Percentiles rank a stretch among this genome's conserved stretches.
Evolutionary conservation across 2,329 filamentous ascomycete genomes (phyloP).

Genomic region (Raffaelea albimanens): DNA sequence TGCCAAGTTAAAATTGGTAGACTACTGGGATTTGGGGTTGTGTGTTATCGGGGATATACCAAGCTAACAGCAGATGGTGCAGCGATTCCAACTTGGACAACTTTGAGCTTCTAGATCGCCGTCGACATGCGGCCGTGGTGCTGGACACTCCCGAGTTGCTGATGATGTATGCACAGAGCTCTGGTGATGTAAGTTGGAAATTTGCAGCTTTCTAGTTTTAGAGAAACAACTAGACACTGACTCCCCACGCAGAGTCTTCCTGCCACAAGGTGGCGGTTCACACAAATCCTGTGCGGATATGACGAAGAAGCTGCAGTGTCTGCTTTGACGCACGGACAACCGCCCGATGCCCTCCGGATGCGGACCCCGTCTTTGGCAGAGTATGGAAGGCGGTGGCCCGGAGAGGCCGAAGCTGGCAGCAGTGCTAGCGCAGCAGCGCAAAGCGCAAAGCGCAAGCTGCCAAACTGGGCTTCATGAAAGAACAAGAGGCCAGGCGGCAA

Average conservation of each 20-base stretch:
- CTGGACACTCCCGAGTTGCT: slow-evolving; percentile 49
- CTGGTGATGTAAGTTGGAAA: slow-evolving; percentile 39
- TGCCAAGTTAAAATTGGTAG: too few relatives aligned
- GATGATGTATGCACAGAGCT: slow-evolving; percentile 48
- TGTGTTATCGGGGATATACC: background rate
- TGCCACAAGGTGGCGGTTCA: slow-evolving; percentile 46
- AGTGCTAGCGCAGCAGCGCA: too few relatives aligned
- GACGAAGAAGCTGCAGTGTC: slow-evolving; percentile 20
- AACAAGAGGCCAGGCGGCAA: too few relatives aligned
- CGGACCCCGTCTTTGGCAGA: too few relatives aligned
- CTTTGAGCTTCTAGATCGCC: slow-evolving; percentile 31
- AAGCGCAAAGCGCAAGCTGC: too few relatives aligned
- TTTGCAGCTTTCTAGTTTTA: background rate
- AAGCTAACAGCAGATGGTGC: background rate
- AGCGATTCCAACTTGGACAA: slow-evolving; percentile 10
- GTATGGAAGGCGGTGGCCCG: too few relatives aligned
- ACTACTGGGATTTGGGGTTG: too few relatives aligned
- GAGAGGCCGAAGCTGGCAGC: too few relatives aligned
- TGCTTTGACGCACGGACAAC: background rate
- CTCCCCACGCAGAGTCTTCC: slow-evolving; percentile 40
- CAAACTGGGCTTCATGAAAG: too few relatives aligned
- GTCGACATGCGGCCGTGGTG: slow-evolving; percentile 41
- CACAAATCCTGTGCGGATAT: slow-evolving; percentile 44
- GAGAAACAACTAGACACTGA: background rate
- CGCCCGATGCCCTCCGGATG: too few relatives aligned